Evolutionary conservation across 148 eudicot species (phyloP).

Genomic region (Camellia lanceoleosa): DNA sequence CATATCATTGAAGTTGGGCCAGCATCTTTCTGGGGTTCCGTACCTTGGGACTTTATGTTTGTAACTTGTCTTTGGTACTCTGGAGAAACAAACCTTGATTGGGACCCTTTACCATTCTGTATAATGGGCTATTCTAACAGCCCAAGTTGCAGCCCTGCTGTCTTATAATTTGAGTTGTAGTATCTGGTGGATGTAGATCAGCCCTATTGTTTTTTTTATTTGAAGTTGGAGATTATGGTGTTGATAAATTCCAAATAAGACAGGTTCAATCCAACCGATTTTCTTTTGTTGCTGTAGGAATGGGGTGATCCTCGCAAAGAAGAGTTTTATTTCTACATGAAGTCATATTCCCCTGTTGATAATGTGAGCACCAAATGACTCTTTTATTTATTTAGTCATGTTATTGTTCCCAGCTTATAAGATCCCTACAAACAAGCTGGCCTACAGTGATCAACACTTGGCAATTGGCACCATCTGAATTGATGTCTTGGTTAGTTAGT

Average conservation of each 20-base stretch:
- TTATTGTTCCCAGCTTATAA: background rate
- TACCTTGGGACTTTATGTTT: too few species aligned
- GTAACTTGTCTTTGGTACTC: too few species aligned
- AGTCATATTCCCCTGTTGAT: constrained; percentile 87
- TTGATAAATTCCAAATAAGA: background rate
- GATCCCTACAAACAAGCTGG: background rate
- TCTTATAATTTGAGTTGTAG: background rate
- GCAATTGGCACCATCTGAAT: background rate
- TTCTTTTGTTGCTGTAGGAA: constrained; percentile 51
- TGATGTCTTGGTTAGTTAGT: background rate
- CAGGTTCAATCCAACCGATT: background rate
- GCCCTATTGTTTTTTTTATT: too few species aligned
- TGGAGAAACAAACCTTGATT: too few species aligned
- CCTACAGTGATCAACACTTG: background rate
- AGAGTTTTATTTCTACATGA: constrained; percentile 76
- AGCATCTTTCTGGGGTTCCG: too few species aligned
- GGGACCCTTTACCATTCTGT: too few species aligned
- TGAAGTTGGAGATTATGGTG: background rate
- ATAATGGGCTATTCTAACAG: too few species aligned
- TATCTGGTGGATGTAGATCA: background rate
- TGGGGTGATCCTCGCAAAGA: constrained; percentile 89
- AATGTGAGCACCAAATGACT: constrained; percentile 48
- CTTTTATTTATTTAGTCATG: background rate
- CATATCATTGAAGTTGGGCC: too few species aligned
- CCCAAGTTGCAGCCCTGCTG: background rate